A percentile compares a stretch with the other conserved stretches of the same genome.
Evolutionary conservation across 2,329 filamentous ascomycete species (phyloP).

Genomic region (Phialophora chinensis): DNA sequence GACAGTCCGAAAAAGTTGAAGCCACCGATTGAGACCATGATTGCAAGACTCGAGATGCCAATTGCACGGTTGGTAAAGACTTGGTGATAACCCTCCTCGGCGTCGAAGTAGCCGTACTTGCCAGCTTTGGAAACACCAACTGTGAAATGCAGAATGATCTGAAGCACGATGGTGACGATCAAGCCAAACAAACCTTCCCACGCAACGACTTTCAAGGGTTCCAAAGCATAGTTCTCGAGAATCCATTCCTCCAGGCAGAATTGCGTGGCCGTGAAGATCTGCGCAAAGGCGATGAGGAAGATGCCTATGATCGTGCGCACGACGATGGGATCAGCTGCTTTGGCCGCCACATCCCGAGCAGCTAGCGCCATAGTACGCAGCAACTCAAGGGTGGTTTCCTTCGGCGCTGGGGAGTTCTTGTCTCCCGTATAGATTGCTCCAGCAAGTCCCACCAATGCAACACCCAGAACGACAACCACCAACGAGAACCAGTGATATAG

Average conservation of each 20-base stretch:
- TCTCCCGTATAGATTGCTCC: constrained; percentile 76
- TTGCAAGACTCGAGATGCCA: constrained; percentile 77
- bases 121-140: constrained; percentile 78
- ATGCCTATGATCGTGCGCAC: constrained; percentile 80
- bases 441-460: constrained; percentile 86
- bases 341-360: constrained; percentile 49
- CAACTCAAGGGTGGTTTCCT: constrained; percentile 45
- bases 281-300: constrained; percentile 86
- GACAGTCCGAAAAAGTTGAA: constrained; percentile 99
- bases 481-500: constrained; percentile 94
- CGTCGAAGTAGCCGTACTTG: constrained; percentile 84
- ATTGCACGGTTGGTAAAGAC: constrained; percentile 75
- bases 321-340: constrained; percentile 60
- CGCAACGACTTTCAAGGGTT: constrained; percentile 88
- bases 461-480: constrained; percentile 83
- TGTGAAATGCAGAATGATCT: constrained; percentile 77
- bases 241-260: constrained; percentile 97
- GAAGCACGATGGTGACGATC: constrained; percentile 74
- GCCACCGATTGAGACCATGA: constrained; percentile 98
- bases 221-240: constrained; percentile 76
- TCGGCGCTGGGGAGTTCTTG: constrained; percentile 39
- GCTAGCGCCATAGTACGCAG: constrained; percentile 40
- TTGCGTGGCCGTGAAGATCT: constrained; percentile 95
- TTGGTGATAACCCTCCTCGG: constrained; percentile 81
- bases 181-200: constrained; percentile 98